Evolutionary conservation across 75 land plant species (phyloP), one percentile per base, ranked within the genome.

Genomic region (Ceratopteris richardii): DNA sequence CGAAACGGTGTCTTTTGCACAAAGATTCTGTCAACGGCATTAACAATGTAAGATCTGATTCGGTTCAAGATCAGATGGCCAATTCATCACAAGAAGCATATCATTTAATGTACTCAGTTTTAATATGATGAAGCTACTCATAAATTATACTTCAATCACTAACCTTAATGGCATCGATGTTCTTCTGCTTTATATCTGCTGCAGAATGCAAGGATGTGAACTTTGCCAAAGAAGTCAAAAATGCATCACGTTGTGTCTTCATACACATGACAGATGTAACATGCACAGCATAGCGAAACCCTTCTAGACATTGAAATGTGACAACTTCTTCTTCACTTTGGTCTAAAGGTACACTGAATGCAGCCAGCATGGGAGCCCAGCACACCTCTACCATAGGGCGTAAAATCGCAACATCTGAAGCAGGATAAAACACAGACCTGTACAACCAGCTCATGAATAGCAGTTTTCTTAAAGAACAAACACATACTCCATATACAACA

Each of bases 321-420:
- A 87, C 52, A n/a, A 77, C 66, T 63, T 95, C 97, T 57, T 95
- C 99, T 57, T 95, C 97, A 80, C 88, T 95, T 61, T 84, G 87
- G 63, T 95, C 99, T 47, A 95, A 84, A 6, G 97, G 99, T 53
- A 93, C 98, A 78, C 98, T 94, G 69, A 94, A 94, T 22, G 98
- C 98, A 72, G 96, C 98, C 65, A 94, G 57, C 96, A 90, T 94
- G 6, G 98, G 98, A 65, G 98, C 98, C 98, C 98, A 94, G 61
- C 88, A 81, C 6, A 81, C 98, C 66, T 94, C 98, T 36, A 94
- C 75, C 98, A 94, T 94, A 64, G 93, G 93, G 61, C 76, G 86
- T 53, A 94, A 80, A 20, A 86, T 79, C 21, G 79, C 88, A 37
- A 94, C 96, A 80, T 94, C 91, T 61, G 91, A 77, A 51, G 98